phyloP scores from a whole-genome alignment of 1,139 yeast genomes.

The Blastobotrys persicus region DNA sequence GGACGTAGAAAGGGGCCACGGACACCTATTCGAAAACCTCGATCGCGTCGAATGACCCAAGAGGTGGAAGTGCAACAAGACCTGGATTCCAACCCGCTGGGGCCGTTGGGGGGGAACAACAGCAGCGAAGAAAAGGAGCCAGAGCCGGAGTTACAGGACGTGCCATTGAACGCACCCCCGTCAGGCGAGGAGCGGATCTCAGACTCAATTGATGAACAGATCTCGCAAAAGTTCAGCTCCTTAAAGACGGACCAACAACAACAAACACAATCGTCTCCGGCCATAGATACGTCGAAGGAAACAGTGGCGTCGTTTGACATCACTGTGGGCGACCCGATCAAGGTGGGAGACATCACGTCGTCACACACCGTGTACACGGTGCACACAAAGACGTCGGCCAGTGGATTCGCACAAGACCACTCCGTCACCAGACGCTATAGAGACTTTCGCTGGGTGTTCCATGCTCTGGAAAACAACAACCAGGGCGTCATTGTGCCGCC shows the following conservation, averaged over 20 bases:
- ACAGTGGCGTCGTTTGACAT: constrained; percentile 45
- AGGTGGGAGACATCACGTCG: constrained; percentile 84
- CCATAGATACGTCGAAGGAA: not conserved
- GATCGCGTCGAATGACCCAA: constrained; percentile 20
- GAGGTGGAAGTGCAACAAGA: constrained; percentile 15
- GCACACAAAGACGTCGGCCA: constrained; percentile 50
- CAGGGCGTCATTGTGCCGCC: constrained; percentile 94
- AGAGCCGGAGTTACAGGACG: not conserved
- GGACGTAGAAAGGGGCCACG: constrained; percentile 12
- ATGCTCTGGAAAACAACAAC: constrained; percentile 79
- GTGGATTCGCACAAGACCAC: constrained; percentile 41
- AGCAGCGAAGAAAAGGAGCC: not conserved
- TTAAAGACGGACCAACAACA: constrained; percentile 8
- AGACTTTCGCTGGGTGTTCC: constrained; percentile 85
- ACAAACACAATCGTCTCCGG: constrained; percentile 7
- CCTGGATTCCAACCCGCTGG: constrained; percentile 14
- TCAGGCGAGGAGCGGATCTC: not conserved
- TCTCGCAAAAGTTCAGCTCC: constrained; percentile 1
- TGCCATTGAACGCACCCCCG: not conserved
- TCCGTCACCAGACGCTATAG: constrained; percentile 73
- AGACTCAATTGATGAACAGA: constrained; percentile 5
- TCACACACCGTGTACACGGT: constrained; percentile 89
- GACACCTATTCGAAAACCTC: constrained; percentile 15
- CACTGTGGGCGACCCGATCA: constrained; percentile 84
- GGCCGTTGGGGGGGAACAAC: constrained; percentile 14